A percentile compares a stretch with the other conserved stretches of the same genome.
phyloP scores from a whole-genome alignment of 2,329 filamentous ascomycete genomes.

The Graphiopsis chlorocephala region DNA sequence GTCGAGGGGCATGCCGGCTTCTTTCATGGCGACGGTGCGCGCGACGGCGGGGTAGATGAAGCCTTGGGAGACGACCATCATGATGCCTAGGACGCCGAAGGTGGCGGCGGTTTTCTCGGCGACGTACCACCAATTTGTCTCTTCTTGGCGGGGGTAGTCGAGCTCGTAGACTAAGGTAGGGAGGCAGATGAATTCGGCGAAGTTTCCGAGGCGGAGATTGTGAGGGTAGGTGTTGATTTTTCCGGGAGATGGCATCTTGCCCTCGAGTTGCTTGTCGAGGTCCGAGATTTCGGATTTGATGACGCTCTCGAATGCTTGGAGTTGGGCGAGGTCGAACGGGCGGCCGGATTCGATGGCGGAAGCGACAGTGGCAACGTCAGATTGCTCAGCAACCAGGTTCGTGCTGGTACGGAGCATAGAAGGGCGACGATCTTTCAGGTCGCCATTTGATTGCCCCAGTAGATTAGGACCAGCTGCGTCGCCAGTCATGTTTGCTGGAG shows the following conservation, averaged over 20 bases:
- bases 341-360: slow-evolving; percentile 60
- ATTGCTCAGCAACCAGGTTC: slow-evolving; percentile 46
- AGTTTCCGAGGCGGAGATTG: slow-evolving; percentile 64
- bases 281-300: slow-evolving; percentile 66
- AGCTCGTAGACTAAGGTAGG: slow-evolving; percentile 78
- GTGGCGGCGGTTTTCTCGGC: slow-evolving; percentile 68
- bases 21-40: slow-evolving; percentile 64
- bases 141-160: slow-evolving; percentile 69
- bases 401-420: slow-evolving; percentile 41
- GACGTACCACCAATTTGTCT: slow-evolving; percentile 72
- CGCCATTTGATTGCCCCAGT: slow-evolving; percentile 1
- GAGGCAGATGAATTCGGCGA: slow-evolving; percentile 70
- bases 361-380: slow-evolving; percentile 61
- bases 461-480: slow-evolving; percentile 3
- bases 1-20: slow-evolving; percentile 58
- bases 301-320: slow-evolving; percentile 62
- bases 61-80: slow-evolving; percentile 74
- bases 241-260: slow-evolving; percentile 51
- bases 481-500: background rate
- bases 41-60: slow-evolving; percentile 76
- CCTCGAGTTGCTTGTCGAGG: slow-evolving; percentile 62
- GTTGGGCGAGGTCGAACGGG: slow-evolving; percentile 61
- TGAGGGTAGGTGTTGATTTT: slow-evolving; percentile 59
- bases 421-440: slow-evolving; percentile 32
- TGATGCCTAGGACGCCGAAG: slow-evolving; percentile 70